phyloP scores from a whole-genome alignment of 164 flowering plant species.

The Buxus sempervirens region DNA sequence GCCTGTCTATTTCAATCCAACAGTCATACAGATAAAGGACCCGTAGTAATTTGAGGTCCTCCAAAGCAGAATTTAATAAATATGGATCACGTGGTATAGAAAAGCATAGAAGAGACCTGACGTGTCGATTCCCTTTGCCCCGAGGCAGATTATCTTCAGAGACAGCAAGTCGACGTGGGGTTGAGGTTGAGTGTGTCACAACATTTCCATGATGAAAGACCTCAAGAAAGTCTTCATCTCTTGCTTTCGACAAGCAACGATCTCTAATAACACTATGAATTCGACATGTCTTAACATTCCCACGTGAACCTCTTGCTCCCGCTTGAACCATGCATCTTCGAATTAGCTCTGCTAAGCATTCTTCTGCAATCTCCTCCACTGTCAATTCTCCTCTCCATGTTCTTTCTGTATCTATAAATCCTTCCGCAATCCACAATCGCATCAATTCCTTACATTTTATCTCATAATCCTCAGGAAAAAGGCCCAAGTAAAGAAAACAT shows the following conservation, averaged over 20 bases:
- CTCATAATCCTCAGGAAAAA: constrained; percentile 4
- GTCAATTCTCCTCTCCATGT: neutral
- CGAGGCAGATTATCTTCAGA: neutral
- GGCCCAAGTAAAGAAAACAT: constrained; percentile 9
- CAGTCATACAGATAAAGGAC: neutral
- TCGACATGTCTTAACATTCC: neutral
- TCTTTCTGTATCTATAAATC: neutral
- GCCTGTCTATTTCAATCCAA: neutral
- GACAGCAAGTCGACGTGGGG: no score
- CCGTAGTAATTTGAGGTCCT: neutral
- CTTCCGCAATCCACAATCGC: constrained; percentile 8
- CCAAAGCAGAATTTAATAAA: no score
- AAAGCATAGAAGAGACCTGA: no score
- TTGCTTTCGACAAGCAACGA: neutral
- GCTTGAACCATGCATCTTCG: neutral
- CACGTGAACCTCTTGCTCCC: neutral
- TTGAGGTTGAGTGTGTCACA: no score
- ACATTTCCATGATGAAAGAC: neutral
- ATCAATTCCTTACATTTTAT: neutral
- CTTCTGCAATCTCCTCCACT: neutral
- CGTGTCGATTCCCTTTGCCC: neutral
- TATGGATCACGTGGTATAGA: no score
- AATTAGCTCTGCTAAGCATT: neutral
- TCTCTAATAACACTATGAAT: neutral
- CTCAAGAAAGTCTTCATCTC: neutral